Percentiles rank a stretch among this genome's conserved stretches.
phyloP scores from a whole-genome alignment of 2,329 filamentous ascomycete species.

The Ceratocystis smalleyi region DNA sequence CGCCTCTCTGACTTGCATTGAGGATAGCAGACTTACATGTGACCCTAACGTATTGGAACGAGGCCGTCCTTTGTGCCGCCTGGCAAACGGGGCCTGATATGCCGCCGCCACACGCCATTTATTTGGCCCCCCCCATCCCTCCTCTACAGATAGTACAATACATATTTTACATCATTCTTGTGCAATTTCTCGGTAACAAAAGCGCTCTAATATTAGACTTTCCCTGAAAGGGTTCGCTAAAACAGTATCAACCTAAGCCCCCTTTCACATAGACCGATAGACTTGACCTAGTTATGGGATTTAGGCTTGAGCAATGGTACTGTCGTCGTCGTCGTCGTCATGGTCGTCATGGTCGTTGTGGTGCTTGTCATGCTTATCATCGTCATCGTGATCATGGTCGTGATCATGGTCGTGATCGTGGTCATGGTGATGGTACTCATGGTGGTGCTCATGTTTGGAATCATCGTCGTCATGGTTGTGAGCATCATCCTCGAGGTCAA shows the following conservation, averaged over 20 bases:
- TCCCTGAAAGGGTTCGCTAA: background rate
- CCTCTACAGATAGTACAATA: background rate
- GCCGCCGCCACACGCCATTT: background rate
- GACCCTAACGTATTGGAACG: constrained; percentile 22
- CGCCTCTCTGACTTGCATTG: constrained; percentile 21
- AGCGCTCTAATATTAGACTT: background rate
- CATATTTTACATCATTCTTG: background rate
- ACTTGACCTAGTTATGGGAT: background rate
- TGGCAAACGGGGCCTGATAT: constrained; percentile 14
- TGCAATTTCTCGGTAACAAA: background rate
- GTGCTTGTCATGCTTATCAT: background rate
- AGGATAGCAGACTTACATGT: constrained; percentile 21
- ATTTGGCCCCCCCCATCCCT: background rate
- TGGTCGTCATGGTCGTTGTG: background rate
- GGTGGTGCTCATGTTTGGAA: background rate
- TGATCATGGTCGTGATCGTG: background rate
- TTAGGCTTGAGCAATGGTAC: background rate
- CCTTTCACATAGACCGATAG: background rate
- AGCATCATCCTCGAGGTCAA: background rate
- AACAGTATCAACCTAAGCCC: background rate
- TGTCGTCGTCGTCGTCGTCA: background rate
- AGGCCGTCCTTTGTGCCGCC: constrained; percentile 22
- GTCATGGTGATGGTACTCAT: background rate
- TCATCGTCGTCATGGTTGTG: background rate
- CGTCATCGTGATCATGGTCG: background rate